These are phyloP conservation scores for Fraxinus ornus DNA, from an alignment of 305 asterid species.

Conservation along the genomic window DNA sequence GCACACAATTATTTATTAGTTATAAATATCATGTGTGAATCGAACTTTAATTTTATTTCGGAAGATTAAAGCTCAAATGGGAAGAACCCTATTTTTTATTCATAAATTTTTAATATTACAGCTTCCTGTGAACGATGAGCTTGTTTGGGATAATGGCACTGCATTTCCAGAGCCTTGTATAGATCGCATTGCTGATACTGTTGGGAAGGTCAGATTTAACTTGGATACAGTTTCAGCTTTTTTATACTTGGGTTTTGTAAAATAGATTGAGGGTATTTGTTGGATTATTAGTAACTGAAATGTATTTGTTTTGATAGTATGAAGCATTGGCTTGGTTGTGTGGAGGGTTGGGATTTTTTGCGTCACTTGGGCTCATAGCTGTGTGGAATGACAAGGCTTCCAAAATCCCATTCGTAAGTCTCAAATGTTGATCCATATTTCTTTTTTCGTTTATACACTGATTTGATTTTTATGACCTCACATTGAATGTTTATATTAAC, in stretches of 20 bases:
- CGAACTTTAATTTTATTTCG: neutral
- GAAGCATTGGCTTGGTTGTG: conserved; percentile 96
- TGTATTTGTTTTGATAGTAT: conserved; percentile 41
- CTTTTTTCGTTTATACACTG: neutral
- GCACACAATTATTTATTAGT: neutral
- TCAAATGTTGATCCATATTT: conserved; percentile 6
- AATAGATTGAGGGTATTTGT: conserved; percentile 5
- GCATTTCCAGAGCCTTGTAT: conserved; percentile 92
- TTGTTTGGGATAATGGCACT: conserved; percentile 89
- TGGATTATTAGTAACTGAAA: conserved; percentile 1
- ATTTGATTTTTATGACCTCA: neutral
- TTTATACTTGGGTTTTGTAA: neutral
- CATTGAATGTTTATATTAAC: neutral
- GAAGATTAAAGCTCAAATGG: conserved; percentile 11
- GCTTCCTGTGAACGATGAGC: conserved; percentile 85
- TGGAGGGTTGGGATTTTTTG: conserved; percentile 81
- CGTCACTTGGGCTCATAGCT: conserved; percentile 68
- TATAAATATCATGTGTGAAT: neutral
- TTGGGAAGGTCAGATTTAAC: conserved; percentile 65
- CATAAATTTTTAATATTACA: conserved; percentile 29
- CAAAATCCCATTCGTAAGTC: conserved; percentile 80
- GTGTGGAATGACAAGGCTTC: conserved; percentile 95
- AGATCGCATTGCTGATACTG: conserved; percentile 91
- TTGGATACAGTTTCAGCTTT: neutral
- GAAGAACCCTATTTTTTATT: neutral